Percentiles rank a stretch among this genome's conserved stretches.
Evolutionary conservation across 2,329 filamentous ascomycete genomes (phyloP).

Genomic region (Aureobasidium lini): DNA sequence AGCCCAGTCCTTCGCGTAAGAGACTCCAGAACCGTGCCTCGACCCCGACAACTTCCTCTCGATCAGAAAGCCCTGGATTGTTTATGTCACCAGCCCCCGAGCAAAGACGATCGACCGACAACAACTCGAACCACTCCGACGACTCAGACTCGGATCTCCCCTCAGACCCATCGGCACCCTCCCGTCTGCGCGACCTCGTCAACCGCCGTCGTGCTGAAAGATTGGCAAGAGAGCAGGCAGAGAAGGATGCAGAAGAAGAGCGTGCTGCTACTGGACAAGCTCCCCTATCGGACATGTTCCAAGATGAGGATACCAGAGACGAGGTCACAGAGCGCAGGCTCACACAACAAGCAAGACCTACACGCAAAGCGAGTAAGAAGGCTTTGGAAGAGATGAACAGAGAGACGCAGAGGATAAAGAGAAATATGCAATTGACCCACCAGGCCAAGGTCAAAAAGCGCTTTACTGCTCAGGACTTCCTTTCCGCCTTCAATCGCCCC

Average conservation of each 20-base stretch:
- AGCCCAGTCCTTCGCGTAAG: background rate
- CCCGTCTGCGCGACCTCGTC: constrained; percentile 62
- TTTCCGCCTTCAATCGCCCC: constrained; percentile 58
- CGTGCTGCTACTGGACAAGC: constrained; percentile 13
- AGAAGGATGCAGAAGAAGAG: constrained; percentile 34
- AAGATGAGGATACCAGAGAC: constrained; percentile 48
- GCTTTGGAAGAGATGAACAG: constrained; percentile 90
- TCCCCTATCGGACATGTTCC: constrained; percentile 18
- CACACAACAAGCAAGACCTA: constrained; percentile 61
- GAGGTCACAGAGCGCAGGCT: constrained; percentile 39
- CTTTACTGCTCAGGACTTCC: constrained; percentile 72
- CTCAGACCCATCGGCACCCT: constrained; percentile 28
- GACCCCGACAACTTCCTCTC: background rate
- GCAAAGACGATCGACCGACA: background rate
- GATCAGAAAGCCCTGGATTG: constrained; percentile 9
- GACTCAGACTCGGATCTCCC: constrained; percentile 25
- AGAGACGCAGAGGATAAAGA: constrained; percentile 83
- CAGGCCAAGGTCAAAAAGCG: constrained; percentile 84
- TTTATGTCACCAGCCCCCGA: constrained; percentile 12
- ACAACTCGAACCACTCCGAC: background rate
- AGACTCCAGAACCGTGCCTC: background rate
- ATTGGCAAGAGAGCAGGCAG: constrained; percentile 55
- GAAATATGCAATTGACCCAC: constrained; percentile 86
- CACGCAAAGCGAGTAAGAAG: constrained; percentile 86
- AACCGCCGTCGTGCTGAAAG: constrained; percentile 66